Base-by-base conservation (phyloP, 257 asterid species). In the Salvia miltiorrhiza region DNA sequence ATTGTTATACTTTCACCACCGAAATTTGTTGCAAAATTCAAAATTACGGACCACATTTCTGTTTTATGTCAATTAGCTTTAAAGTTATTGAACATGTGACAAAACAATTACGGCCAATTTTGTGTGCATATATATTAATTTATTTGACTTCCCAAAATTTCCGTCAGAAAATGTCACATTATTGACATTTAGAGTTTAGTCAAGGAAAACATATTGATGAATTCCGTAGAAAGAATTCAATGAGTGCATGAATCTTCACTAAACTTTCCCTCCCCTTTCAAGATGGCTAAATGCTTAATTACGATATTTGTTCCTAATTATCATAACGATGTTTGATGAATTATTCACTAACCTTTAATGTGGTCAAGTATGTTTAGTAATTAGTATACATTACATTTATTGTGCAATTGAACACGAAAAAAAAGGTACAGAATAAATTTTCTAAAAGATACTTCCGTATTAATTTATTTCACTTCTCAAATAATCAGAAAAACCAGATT, bases 141-240 rank as follows among this genome's bases (percentile, higher is more conserved):
- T 65, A 14, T 73, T 35, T 59, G 63, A 49, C 47, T 60, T 40
- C 16, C 17, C 6, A 9, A n/a, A 45, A 32, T 56, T 24, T 50
- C 14, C 30, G 13, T 16, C 37, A 12, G n/a, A 76, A 55, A 54
- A 70, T 59, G 76, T 55, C 63, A 40, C 13, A 57, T 57, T 35
- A 53, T 43, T 52, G 71, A 67, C 52, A 68, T 73, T 13, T 58
- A n/a, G 14, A 49, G 37, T 16, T 9, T 62, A 19, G 57, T 74
- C 11, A 39, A 23, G 73, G 9, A 19, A 41, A 50, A 48, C 73
- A 73, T 9, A 49, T 37, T 57, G 62, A 66, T 55, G 33, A 5
- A 20, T 1, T 7, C 5, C 39, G 37, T 56, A 45, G 62, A 73
- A 72, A 63, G 7, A 5, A 41, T 43, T 12, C 30, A 17, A 53